Conservation (phyloP, 1,284 basidiomycete species). For the Ganoderma resinaceum region DNA sequence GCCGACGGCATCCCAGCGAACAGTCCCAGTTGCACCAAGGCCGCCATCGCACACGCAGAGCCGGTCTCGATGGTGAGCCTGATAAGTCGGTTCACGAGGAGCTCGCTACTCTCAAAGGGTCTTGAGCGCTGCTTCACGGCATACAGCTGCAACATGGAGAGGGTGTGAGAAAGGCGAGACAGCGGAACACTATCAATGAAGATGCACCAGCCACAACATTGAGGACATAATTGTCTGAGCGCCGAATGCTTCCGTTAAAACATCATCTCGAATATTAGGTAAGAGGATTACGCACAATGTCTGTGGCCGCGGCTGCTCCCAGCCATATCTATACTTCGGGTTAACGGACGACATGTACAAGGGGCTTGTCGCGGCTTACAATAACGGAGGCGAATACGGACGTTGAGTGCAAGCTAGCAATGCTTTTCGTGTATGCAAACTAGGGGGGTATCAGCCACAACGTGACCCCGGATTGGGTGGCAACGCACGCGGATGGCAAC, state of each 20-base stretch:
- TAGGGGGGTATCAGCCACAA: not conserved
- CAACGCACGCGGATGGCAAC: constrained; percentile 4
- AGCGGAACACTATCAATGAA: too few species aligned
- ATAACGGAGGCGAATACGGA: not conserved
- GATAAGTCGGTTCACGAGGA: constrained; percentile 23
- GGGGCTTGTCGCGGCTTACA: not conserved
- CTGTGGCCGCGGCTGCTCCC: constrained; percentile 8
- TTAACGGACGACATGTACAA: not conserved
- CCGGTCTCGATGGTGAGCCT: constrained; percentile 25
- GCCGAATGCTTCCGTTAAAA: not conserved
- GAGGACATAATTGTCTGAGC: constrained; percentile 9
- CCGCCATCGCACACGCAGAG: constrained; percentile 16
- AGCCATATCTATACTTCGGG: not conserved
- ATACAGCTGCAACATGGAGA: constrained; percentile 11
- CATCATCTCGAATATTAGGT: too few species aligned
- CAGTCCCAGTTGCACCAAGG: constrained; percentile 19
- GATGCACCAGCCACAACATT: constrained; percentile 11
- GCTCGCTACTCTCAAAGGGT: constrained; percentile 15
- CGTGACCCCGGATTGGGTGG: too few species aligned
- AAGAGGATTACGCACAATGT: constrained; percentile 1
- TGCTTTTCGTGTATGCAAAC: not conserved
- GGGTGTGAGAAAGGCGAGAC: not conserved
- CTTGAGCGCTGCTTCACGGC: constrained; percentile 11
- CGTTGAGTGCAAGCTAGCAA: constrained; percentile 7
- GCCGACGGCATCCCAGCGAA: constrained; percentile 16